Evolutionary conservation across 768 basidiomycete species (phyloP).

Genomic region (Psilocybe subaeruginosa): DNA sequence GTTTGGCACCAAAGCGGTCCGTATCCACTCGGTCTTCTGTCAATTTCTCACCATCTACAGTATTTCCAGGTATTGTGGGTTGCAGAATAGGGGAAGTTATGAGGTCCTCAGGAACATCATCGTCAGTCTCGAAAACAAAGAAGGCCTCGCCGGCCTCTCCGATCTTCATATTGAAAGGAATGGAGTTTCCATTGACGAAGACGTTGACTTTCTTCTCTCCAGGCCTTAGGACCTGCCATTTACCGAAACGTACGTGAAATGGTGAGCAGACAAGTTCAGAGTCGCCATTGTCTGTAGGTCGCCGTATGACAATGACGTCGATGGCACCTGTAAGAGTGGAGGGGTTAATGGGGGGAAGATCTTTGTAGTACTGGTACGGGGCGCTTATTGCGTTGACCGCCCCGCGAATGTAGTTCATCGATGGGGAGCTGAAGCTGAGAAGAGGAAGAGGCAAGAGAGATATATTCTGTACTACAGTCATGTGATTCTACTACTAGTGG

Average conservation of each 20-base stretch:
- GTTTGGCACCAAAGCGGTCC: conserved; percentile 46
- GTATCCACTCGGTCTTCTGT: conserved; percentile 26
- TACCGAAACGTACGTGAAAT: conserved; percentile 97
- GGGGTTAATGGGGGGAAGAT: conserved; percentile 86
- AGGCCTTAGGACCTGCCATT: conserved; percentile 93
- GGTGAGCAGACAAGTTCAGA: conserved; percentile 87
- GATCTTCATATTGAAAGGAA: conserved; percentile 98
- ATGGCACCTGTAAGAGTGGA: conserved; percentile 97
- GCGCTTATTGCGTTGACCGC: conserved; percentile 85
- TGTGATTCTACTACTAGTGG: conserved; percentile 37
- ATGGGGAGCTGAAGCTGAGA: conserved; percentile 19
- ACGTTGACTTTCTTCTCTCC: conserved; percentile 95
- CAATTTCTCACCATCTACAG: conserved; percentile 24
- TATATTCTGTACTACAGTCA: conserved; percentile 26
- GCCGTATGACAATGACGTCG: conserved; percentile 95
- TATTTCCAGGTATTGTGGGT: conserved; percentile 53
- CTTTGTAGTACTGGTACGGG: conserved; percentile 89
- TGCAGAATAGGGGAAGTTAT: conserved; percentile 91
- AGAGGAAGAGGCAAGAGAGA: conserved; percentile 18
- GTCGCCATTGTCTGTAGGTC: conserved; percentile 63
- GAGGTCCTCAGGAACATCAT: conserved; percentile 90
- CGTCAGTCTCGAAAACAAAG: conserved; percentile 97
- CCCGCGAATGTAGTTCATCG: conserved; percentile 89
- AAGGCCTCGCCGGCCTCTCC: conserved; percentile 99
- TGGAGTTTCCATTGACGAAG: conserved; percentile 80